Conservation (phyloP, 768 basidiomycete genomes). For the Leccinum rimulosum region DNA sequence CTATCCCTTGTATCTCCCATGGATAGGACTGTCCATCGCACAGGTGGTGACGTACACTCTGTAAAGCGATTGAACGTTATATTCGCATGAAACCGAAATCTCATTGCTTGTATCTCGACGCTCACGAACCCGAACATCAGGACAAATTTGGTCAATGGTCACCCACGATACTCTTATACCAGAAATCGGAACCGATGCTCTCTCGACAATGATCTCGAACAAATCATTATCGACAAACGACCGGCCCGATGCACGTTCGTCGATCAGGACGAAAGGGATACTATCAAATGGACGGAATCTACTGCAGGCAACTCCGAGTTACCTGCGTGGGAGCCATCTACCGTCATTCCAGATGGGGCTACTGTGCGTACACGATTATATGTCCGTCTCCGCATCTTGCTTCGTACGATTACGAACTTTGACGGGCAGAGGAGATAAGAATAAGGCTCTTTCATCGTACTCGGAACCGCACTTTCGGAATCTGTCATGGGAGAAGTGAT, state of each 20-base stretch:
- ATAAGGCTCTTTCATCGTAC: background rate
- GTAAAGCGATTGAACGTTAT: background rate
- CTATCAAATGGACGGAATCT: background rate
- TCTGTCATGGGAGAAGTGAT: too few relatives aligned
- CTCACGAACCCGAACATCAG: background rate
- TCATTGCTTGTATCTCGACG: background rate
- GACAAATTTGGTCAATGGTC: constrained; percentile 6
- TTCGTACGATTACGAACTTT: background rate
- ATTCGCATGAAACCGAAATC: background rate
- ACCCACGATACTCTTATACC: constrained; percentile 8
- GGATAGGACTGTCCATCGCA: constrained; percentile 1
- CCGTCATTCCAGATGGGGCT: constrained; percentile 1
- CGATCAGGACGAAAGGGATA: background rate
- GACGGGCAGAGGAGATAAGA: constrained; percentile 12
- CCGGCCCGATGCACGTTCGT: background rate
- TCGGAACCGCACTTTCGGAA: constrained; percentile 11
- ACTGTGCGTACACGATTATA: background rate
- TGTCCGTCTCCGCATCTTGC: background rate
- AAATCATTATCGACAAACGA: background rate
- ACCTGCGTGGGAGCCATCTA: background rate
- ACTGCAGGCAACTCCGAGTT: background rate
- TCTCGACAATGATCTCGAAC: constrained; percentile 11
- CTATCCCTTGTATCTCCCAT: background rate
- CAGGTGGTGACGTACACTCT: background rate
- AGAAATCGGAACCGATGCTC: background rate